Evolutionary conservation across 2,329 filamentous ascomycete species (phyloP), one percentile per base, ranked within the genome.

Genomic region (Cytospora piceae): DNA sequence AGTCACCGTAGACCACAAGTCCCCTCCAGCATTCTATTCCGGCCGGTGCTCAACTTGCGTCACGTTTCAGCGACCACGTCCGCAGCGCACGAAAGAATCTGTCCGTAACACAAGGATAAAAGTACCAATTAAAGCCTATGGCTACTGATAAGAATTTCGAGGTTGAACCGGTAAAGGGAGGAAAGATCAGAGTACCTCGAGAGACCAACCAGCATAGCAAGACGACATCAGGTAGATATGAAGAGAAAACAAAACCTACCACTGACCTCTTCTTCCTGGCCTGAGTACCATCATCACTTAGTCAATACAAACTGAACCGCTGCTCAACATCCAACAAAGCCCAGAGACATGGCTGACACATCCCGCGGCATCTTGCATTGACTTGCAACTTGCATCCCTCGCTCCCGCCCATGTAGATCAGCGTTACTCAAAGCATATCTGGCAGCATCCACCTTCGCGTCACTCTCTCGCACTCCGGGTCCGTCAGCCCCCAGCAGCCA

Each of bases 261-360:
- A 20, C 14, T 24, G 8, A 57, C 1, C 4, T 31, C 29, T 20
- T 24, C 9, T 12, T 12, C 8, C 32, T 34, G 27, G 5, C 27
- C 8, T 12, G 32, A 9, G 3, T 34, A 6, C 11, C 32, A 34
- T 6, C 2, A 12, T 34, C 31, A 37, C 8, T 3, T 6, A 22
- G 9, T 24, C 54, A 1, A 22, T 11, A 17, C 12, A 8, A 39
- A 57, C 4, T 22, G n/a, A 8, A 17, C 29, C 37, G 39, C 32
- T 9, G 32, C 27, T 27, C 7, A 17, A 31, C 3, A 2, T 15
- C 34, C 11, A 53, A 29, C 14, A 12, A 37, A 17, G 9, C 12
- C 49, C 59, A 57, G 64, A 66, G 60, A 66, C 60, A 66, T 60
- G 64, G 51, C 56, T 63, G 29, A 63, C 51, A 59, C 64, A 63